These are phyloP conservation scores for Biscogniauxia mediterranea DNA, from an alignment of 2,329 filamentous ascomycete species.

Conservation along the genomic window DNA sequence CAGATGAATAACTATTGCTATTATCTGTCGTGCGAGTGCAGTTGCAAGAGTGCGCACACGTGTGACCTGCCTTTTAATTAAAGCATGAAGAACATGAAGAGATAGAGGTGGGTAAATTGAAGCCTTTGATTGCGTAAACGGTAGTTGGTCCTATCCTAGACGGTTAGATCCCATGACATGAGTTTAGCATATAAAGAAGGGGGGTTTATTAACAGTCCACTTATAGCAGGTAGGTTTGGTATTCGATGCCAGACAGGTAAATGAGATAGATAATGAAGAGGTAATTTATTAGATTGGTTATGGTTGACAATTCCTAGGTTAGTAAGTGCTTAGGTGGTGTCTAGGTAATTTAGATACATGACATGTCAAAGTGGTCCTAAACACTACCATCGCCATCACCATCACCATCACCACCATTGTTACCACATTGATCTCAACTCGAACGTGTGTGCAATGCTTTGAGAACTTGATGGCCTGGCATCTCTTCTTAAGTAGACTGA, in stretches of 20 bases:
- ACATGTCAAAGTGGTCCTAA: too few species aligned
- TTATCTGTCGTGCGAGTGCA: not conserved
- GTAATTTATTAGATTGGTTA: not conserved
- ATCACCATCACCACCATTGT: too few species aligned
- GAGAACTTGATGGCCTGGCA: not conserved
- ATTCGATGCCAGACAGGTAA: not conserved
- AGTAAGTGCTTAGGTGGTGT: too few species aligned
- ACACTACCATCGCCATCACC: too few species aligned
- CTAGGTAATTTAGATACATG: too few species aligned
- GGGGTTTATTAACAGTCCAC: too few species aligned
- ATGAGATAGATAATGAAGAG: not conserved
- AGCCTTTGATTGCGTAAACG: not conserved
- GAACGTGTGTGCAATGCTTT: too few species aligned
- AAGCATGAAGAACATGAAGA: not conserved
- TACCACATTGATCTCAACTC: not conserved
- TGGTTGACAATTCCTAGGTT: not conserved
- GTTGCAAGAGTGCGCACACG: not conserved
- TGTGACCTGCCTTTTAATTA: not conserved
- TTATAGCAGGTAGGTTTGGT: too few species aligned
- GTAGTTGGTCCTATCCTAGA: not conserved
- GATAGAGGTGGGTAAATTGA: not conserved
- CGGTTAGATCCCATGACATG: not conserved
- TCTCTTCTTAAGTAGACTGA: not conserved
- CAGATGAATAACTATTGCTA: not conserved
- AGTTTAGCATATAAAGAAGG: not conserved